Percentiles rank a stretch among this genome's conserved stretches.
Evolutionary conservation across 2,329 filamentous ascomycete genomes (phyloP).

Genomic region (Trichoderma cornu-damae): DNA sequence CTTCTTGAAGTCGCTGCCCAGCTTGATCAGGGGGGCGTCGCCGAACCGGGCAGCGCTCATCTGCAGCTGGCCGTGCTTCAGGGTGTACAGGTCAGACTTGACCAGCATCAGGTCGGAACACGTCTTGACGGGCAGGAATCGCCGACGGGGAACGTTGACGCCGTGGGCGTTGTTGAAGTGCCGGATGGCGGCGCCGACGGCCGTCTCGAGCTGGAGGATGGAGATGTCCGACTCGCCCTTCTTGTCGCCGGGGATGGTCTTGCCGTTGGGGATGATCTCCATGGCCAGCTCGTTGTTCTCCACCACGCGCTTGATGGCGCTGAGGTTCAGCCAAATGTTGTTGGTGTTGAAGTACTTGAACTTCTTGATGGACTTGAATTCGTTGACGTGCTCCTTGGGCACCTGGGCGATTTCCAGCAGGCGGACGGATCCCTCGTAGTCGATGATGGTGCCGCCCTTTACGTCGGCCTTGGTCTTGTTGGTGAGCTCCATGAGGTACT

Average conservation of each 20-base stretch:
- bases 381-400: slow-evolving; percentile 98
- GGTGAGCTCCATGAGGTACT: slow-evolving; percentile 99
- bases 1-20: slow-evolving; percentile 99
- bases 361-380: slow-evolving; percentile 99
- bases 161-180: slow-evolving; percentile 98
- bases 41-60: slow-evolving; percentile 97
- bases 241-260: slow-evolving; percentile 97
- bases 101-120: slow-evolving; percentile 99
- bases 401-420: slow-evolving; percentile 98
- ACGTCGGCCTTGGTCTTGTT: slow-evolving; percentile 99
- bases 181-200: slow-evolving; percentile 95
- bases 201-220: slow-evolving; percentile 97
- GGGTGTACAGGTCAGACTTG: slow-evolving; percentile 98
- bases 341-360: slow-evolving; percentile 99
- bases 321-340: slow-evolving; percentile 99
- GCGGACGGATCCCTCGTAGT: slow-evolving; percentile 95
- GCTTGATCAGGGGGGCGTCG: slow-evolving; percentile 96
- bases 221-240: slow-evolving; percentile 98
- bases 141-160: slow-evolving; percentile 94
- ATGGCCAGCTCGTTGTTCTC: slow-evolving; percentile 98
- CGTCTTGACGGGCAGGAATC: slow-evolving; percentile 99
- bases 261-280: slow-evolving; percentile 99
- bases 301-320: slow-evolving; percentile 96
- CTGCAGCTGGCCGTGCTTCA: slow-evolving; percentile 96
- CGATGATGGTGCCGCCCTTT: slow-evolving; percentile 99